Conservation (phyloP, 495 filamentous ascomycete genomes). For the Penicillium cinerascens region DNA sequence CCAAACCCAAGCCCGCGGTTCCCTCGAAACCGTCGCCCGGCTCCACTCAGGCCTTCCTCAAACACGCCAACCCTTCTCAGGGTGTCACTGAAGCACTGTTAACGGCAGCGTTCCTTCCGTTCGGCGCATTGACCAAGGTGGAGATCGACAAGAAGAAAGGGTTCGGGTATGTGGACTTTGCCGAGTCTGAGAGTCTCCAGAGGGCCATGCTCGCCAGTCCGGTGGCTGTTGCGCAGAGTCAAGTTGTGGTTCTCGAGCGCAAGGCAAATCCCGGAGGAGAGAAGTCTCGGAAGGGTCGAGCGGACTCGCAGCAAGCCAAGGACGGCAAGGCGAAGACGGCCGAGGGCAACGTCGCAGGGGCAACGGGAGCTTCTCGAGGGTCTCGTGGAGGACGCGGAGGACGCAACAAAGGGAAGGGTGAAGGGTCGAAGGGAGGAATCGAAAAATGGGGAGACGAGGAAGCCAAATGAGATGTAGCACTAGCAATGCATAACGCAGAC, state of each 20-base stretch:
- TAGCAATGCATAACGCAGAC: neutral
- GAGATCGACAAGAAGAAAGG: conserved; percentile 93
- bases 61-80: conserved; percentile 88
- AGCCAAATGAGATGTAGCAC: conserved; percentile 5
- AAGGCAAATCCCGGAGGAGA: conserved; percentile 51
- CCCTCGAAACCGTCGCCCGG: conserved; percentile 38
- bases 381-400: conserved; percentile 35
- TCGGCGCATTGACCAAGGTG: conserved; percentile 68
- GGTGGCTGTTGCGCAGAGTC: conserved; percentile 74
- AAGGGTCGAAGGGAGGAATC: conserved; percentile 21
- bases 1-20: conserved; percentile 31
- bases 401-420: conserved; percentile 15
- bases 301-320: conserved; percentile 25
- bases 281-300: conserved; percentile 40
- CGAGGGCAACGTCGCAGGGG: conserved; percentile 9
- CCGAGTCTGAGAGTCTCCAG: conserved; percentile 61
- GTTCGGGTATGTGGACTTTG: conserved; percentile 87
- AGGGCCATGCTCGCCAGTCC: conserved; percentile 80
- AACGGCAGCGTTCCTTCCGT: conserved; percentile 63
- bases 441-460: conserved; percentile 8
- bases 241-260: conserved; percentile 80
- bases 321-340: conserved; percentile 4
- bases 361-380: conserved; percentile 36
- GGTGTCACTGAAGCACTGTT: conserved; percentile 80
- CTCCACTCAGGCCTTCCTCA: conserved; percentile 82